Evolutionary conservation across 2,329 filamentous ascomycete species (phyloP), one percentile per base, ranked within the genome.

Genomic region (Aureobasidium lini): DNA sequence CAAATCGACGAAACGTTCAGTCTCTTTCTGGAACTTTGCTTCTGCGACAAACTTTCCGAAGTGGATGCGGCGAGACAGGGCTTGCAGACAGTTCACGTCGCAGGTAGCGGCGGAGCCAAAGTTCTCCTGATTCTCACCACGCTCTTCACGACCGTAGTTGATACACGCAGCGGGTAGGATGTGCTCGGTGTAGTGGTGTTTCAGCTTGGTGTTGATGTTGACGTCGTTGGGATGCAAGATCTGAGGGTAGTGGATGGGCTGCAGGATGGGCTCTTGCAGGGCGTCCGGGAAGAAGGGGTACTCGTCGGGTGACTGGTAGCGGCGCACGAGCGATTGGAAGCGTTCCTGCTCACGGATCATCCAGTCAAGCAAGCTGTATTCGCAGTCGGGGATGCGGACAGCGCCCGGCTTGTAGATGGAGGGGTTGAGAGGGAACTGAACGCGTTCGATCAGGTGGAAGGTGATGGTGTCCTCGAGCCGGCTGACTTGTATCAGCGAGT

Each of bases 11-110:
- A 93, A 99, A 63, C 78, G 82, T 67, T 92, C 89, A 32, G 85
- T 82, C 66, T 97, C 89, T 48, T 88, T 86, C 67, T 83, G 83
- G 75, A 96, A 99, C 77, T 99, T 99, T 61, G 87, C 86, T 80
- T 99, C 94, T 44, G 94, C 94, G 8, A 99, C 94, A 69, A 97
- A 97, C 77, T 97, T 99, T 66, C 94, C 94, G 76, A 96, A 99
- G 75, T 99, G 94, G 66, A 99, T 94, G 59, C 94, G 81, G 43
- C 93, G 83, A 40, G 90, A 95, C 48, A 99, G 77, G 3, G 94
- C 89, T 77, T 99, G 94, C 64, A 99, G 79, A 68, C 89, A 93
- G 57, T 84, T 82, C 62, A 99, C 94, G 74, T 99, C 94, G 71
- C 88, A 91, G 0, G 90, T 95, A 1, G 91, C 93, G 0, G 92